Evolutionary conservation across 768 basidiomycete genomes (phyloP).

Genomic region (Astraeus odoratus): DNA sequence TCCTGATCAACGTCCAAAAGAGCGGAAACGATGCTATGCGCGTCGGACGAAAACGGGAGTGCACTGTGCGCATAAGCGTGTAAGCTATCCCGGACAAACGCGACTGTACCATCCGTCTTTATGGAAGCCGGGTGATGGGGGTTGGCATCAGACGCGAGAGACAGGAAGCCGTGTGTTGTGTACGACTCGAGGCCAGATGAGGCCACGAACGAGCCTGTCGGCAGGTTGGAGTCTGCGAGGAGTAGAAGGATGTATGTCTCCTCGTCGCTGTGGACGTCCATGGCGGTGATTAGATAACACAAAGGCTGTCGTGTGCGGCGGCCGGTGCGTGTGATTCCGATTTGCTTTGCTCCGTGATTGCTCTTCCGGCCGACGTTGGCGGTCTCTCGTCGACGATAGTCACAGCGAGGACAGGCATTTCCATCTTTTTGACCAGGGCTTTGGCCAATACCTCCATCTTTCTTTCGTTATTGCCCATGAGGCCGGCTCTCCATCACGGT

Average conservation of each 20-base stretch:
- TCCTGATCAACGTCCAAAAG: constrained; percentile 3
- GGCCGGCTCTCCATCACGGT: not conserved
- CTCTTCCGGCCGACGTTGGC: no score
- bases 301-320: no score
- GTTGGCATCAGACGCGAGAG: no score
- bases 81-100: constrained; percentile 67
- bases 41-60: constrained; percentile 72
- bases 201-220: constrained; percentile 95
- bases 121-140: no score
- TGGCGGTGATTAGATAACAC: not conserved
- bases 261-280: constrained; percentile 9
- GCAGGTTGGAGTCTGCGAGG: constrained; percentile 87
- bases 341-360: no score
- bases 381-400: not conserved
- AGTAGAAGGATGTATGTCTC: constrained; percentile 72
- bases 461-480: not conserved
- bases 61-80: constrained; percentile 73
- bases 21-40: constrained; percentile 39
- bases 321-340: no score
- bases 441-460: not conserved
- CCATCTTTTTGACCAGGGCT: not conserved
- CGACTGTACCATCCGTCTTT: constrained; percentile 31
- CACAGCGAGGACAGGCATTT: no score
- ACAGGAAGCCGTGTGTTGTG: constrained; percentile 73
- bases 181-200: constrained; percentile 92